Base-by-base conservation (phyloP, 2,329 filamentous ascomycete genomes). In the Exophiala sideris region DNA sequence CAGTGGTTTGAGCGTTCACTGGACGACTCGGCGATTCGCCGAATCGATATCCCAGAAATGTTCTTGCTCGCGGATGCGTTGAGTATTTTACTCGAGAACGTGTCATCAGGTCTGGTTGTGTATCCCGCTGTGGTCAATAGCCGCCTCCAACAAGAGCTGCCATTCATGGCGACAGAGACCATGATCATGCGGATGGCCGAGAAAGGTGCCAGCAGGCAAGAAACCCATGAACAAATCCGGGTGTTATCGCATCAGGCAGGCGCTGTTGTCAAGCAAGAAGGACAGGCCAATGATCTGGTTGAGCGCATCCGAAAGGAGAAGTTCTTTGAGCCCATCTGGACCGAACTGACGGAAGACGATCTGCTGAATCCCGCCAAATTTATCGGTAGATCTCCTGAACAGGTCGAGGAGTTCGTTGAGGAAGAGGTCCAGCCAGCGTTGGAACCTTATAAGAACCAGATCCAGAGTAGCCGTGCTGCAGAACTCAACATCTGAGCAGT, bases 171-270 rank as follows among this genome's bases (percentile, higher is more conserved):
- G 6, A 91, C 85, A 6, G 79, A 80, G 65, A 76, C 80, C 62
- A 85, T 91, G 67, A 88, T 91, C 68, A 91, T 95, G 88, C 84
- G 83, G 62, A 78, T 92, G 52, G 83, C 86, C 24, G 82, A 83
- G 52, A 80, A 85, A 66, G 89, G 88, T 32, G 80, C 77, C 24
- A 88, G 83, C 8, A 77, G 90, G 47, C 89, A 95, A 69, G 88
- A 91, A 51, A 87, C 89, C 1, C 91, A 96, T 71, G 91, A 96
- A 74, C 76, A 92, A 71, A 91, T 96, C 65, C 86, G 87, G 6
- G 87, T 96, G 1, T 79, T 96, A 41, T 88, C 82, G 2, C 87
- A 91, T 73, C 77, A 95, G 72, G 89, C 90, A 0, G 81, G 79
- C 40, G 76, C 79, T 32, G 83, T 86, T 9, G 86, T 90, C 38